Conservation (phyloP, 2,329 filamentous ascomycete species). For the Dothideomycetes sp. region DNA sequence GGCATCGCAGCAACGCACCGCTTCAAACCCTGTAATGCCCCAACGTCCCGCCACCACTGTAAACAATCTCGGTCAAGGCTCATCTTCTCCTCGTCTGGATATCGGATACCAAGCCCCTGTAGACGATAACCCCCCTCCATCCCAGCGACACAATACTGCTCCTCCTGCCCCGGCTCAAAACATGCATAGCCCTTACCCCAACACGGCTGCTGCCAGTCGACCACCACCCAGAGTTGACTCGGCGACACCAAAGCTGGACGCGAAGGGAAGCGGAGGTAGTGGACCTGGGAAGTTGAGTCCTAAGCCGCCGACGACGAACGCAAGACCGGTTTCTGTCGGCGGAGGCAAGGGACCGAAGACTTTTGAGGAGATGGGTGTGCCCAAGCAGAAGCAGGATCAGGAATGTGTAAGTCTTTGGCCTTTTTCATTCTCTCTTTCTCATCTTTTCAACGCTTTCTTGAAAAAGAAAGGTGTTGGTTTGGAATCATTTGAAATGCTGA, state of each 20-base stretch:
- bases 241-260: neutral
- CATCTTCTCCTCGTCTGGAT: slow-evolving; percentile 28
- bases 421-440: too few species aligned
- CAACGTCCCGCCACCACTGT: too few species aligned
- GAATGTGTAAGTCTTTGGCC: slow-evolving; percentile 86
- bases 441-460: too few species aligned
- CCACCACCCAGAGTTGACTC: neutral
- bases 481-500: too few species aligned
- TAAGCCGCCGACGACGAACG: neutral
- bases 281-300: neutral
- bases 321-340: slow-evolving; percentile 1
- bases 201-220: neutral
- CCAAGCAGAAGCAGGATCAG: slow-evolving; percentile 68
- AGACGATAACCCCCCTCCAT: slow-evolving; percentile 34
- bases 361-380: slow-evolving; percentile 97
- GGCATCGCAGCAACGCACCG: slow-evolving; percentile 21
- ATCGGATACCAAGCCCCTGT: slow-evolving; percentile 35
- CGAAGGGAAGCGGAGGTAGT: neutral
- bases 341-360: slow-evolving; percentile 67
- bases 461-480: too few species aligned
- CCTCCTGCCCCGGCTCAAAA: neutral
- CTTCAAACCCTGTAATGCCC: slow-evolving; percentile 26
- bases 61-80: too few species aligned
- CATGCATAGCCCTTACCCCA: neutral
- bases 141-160: neutral